phyloP scores from a whole-genome alignment of 306 rosid species.

The Ceratonia siliqua region DNA sequence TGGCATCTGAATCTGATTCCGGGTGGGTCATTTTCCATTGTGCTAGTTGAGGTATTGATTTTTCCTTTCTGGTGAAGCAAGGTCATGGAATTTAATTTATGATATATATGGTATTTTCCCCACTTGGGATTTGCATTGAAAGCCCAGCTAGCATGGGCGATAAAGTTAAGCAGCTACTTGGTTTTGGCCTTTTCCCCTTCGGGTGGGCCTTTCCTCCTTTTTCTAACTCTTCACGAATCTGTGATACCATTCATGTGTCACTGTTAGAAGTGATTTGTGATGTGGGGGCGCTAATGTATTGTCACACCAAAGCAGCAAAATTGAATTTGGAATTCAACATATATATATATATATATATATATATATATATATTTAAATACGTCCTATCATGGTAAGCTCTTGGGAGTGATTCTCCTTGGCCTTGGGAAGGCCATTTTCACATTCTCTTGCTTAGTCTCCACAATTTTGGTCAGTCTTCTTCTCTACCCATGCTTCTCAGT shows the following conservation, averaged over 20 bases:
- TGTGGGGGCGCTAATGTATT: background rate
- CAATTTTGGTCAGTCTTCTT: too few species aligned
- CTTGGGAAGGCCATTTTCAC: too few species aligned
- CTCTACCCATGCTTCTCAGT: too few species aligned
- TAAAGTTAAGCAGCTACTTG: conserved; percentile 15
- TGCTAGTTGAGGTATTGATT: background rate
- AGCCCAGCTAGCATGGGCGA: background rate
- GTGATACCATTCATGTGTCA: conserved; percentile 49
- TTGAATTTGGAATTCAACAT: too few species aligned
- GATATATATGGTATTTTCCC: background rate
- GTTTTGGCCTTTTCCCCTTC: conserved; percentile 26
- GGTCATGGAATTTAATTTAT: conserved; percentile 1
- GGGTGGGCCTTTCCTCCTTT: conserved; percentile 36
- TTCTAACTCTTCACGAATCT: conserved; percentile 3
- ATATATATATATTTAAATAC: too few species aligned
- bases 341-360: too few species aligned
- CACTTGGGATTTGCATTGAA: conserved; percentile 24
- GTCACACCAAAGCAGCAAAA: background rate
- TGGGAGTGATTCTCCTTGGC: too few species aligned
- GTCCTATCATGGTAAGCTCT: too few species aligned
- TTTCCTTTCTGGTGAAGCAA: background rate
- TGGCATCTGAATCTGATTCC: conserved; percentile 46
- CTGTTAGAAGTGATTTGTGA: conserved; percentile 31
- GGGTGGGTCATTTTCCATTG: conserved; percentile 18
- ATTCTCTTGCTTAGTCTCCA: too few species aligned